These are phyloP conservation scores for Fusarium scirpi DNA, from an alignment of 2,329 filamentous ascomycete genomes.

Conservation along the genomic window DNA sequence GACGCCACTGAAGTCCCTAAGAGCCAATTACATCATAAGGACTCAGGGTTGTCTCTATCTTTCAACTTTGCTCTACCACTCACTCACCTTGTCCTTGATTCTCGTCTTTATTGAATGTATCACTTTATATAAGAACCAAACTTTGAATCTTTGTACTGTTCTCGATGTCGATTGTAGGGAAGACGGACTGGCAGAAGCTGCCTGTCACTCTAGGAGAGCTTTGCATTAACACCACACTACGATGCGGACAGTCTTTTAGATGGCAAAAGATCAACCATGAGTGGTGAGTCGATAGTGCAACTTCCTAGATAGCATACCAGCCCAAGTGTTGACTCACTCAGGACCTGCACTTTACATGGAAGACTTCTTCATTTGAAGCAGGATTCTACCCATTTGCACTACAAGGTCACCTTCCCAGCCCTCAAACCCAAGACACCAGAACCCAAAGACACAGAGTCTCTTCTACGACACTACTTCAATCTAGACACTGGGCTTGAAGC, in stretches of 20 bases:
- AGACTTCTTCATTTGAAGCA: conserved; percentile 88
- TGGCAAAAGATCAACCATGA: conserved; percentile 89
- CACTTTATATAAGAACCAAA: not conserved
- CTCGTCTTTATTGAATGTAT: not conserved
- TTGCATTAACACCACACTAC: conserved; percentile 92
- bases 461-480: conserved; percentile 89
- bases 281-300: conserved; percentile 68
- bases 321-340: conserved; percentile 48
- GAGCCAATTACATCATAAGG: conserved; percentile 25
- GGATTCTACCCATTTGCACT: conserved; percentile 82
- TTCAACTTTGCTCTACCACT: conserved; percentile 17
- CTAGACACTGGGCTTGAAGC: conserved; percentile 78
- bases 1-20: conserved; percentile 1
- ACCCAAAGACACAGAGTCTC: conserved; percentile 75
- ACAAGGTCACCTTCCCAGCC: conserved; percentile 74
- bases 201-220: conserved; percentile 86
- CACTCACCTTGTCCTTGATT: not conserved
- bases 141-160: not conserved
- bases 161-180: conserved; percentile 57
- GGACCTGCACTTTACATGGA: conserved; percentile 86
- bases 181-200: conserved; percentile 88
- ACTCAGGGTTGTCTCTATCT: conserved; percentile 8
- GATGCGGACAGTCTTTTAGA: conserved; percentile 96
- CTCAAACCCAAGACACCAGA: conserved; percentile 27
- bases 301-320: not conserved